Evolutionary conservation across 305 asterid species (phyloP).

Genomic region (Fraxinus angustifolia): DNA sequence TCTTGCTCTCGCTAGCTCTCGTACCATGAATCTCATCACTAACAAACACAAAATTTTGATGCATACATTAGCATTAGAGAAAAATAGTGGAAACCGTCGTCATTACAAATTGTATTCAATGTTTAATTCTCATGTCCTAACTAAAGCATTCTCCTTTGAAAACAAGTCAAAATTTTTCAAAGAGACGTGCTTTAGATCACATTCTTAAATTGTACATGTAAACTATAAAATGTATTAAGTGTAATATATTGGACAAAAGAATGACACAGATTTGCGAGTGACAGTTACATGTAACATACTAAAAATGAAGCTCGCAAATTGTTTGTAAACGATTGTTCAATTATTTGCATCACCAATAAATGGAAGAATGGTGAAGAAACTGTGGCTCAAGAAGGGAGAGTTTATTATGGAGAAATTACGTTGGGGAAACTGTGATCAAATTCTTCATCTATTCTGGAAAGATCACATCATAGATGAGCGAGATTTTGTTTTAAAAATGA

Average conservation of each 20-base stretch:
- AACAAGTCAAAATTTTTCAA: not conserved
- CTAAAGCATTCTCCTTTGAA: not conserved
- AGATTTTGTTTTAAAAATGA: not conserved
- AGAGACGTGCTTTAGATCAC: not conserved
- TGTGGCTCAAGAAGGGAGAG: not conserved
- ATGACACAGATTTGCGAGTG: not conserved
- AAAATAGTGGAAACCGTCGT: not conserved
- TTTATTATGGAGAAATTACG: not conserved
- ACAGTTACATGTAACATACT: not conserved
- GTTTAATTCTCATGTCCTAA: not conserved
- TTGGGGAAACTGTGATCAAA: not conserved
- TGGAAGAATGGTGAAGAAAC: not conserved
- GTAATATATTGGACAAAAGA: not conserved
- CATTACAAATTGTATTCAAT: not conserved
- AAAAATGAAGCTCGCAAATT: not conserved
- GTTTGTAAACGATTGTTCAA: not conserved
- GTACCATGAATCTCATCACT: too few species aligned
- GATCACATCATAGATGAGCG: not conserved
- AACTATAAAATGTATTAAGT: not conserved
- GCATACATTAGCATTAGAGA: not conserved
- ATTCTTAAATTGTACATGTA: not conserved
- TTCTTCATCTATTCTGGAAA: not conserved
- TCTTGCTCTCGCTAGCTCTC: too few species aligned
- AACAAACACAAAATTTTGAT: not conserved
- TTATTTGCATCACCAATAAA: not conserved